These are phyloP conservation scores for Acmispon strigosus DNA, from an alignment of 306 rosid species.

Conservation along the genomic window DNA sequence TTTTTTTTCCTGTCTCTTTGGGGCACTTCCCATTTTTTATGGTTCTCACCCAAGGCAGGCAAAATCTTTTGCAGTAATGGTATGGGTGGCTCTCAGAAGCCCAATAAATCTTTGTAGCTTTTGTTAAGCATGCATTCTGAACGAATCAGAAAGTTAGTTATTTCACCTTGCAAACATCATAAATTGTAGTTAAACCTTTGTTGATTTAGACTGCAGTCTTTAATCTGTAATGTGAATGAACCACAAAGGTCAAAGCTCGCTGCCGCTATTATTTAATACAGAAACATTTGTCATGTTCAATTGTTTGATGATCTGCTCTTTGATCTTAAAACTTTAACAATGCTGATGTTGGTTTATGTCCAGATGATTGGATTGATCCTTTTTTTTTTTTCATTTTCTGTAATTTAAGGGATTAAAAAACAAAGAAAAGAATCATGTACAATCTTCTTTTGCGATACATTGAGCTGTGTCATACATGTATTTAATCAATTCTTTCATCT, in stretches of 20 bases:
- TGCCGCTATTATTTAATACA: neutral
- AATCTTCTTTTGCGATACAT: constrained; percentile 2
- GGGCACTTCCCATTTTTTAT: neutral
- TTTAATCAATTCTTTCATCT: constrained; percentile 25
- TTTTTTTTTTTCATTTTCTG: neutral
- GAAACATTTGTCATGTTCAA: neutral
- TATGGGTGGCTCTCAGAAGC: neutral
- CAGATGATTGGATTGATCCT: neutral
- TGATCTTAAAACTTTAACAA: constrained; percentile 2
- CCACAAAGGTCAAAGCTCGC: neutral
- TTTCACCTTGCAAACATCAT: neutral
- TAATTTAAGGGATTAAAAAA: neutral
- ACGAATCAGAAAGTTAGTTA: neutral
- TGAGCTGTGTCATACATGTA: constrained; percentile 19
- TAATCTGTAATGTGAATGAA: neutral
- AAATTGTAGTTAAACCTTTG: neutral
- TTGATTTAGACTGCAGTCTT: neutral
- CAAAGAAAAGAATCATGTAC: neutral
- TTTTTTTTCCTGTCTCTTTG: neutral
- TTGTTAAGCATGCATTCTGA: neutral
- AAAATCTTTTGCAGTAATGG: neutral
- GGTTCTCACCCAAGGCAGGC: neutral
- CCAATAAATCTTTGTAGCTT: neutral
- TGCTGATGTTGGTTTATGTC: neutral
- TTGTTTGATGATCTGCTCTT: neutral